Evolutionary conservation across 2,329 filamentous ascomycete genomes (phyloP).

Genomic region (Albifimbria verrucaria): DNA sequence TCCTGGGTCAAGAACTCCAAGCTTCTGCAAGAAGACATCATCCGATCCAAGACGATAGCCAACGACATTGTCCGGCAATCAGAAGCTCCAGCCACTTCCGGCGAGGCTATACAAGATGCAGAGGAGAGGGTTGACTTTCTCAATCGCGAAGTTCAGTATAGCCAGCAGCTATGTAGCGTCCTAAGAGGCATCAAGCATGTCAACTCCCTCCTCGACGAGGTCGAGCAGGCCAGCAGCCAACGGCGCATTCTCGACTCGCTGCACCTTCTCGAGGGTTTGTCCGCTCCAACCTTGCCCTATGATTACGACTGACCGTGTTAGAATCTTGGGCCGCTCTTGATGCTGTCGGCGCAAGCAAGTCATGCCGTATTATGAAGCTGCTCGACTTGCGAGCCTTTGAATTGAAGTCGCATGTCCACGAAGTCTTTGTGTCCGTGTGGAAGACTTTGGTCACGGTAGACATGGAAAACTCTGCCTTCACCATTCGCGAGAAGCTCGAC

Average conservation of each 20-base stretch:
- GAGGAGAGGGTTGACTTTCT: constrained; percentile 56
- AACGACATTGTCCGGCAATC: constrained; percentile 77
- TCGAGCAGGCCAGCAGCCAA: constrained; percentile 55
- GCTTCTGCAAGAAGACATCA: constrained; percentile 80
- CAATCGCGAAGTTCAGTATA: constrained; percentile 56
- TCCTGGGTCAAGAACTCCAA: constrained; percentile 84
- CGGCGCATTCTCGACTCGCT: constrained; percentile 55
- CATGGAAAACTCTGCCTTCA: constrained; percentile 48
- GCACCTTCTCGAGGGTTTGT: constrained; percentile 49
- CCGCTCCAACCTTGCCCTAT: neutral
- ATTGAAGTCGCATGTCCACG: constrained; percentile 63
- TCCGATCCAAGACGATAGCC: constrained; percentile 73
- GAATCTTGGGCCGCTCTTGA: constrained; percentile 57
- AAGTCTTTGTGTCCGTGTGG: constrained; percentile 70
- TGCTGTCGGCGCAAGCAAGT: constrained; percentile 56
- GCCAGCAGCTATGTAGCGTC: constrained; percentile 49
- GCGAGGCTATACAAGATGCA: constrained; percentile 49
- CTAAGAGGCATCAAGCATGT: constrained; percentile 53
- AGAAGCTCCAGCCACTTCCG: constrained; percentile 57
- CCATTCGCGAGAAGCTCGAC: constrained; percentile 49
- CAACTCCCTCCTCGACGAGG: constrained; percentile 58
- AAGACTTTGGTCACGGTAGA: constrained; percentile 63
- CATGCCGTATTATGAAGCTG: constrained; percentile 60
- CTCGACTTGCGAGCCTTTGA: constrained; percentile 63
- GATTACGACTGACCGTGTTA: constrained; percentile 20